Base-by-base conservation (phyloP, 1,284 basidiomycete species). In the Austropuccinia psidii region DNA sequence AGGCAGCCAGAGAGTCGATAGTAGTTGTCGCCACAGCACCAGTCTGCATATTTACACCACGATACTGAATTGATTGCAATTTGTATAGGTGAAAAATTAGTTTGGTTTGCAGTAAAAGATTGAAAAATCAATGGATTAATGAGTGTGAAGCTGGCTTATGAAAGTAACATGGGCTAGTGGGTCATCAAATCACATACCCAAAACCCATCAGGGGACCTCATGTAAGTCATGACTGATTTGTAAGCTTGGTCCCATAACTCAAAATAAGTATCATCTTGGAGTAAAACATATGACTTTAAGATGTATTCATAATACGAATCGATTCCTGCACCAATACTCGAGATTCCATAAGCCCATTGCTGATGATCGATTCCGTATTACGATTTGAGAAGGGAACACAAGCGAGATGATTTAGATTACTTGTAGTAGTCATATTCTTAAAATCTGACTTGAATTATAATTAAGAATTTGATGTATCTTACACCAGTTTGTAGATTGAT, bases 221-320 rank as follows among this genome's bases (percentile, higher is more conserved):
- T 84, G 78, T 93, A 89, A 61, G 88, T 87, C 90, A 95, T 93
- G 21, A 95, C 84, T 6, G 91, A 87, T 7, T 90, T 87, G 78
- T 95, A 95, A 5, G 89, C 86, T 77, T 94, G 91, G 76, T 83
- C 77, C 87, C 91, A 97, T n/a, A 96, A 89, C 76, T 94, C 90
- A 72, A 91, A 83, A 79, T 92, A 95, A 77, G 90, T 87, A 39
- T 89, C 84, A 75, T 96, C 93, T 41, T 91, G 91, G 0, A 77
- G 70, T 33, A 78, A 52, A 58, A 77, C 60, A 21, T 54, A 67
- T 88, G 89, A 90, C 79, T 90, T 91, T 57, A 91, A 80, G 19
- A 90, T 91, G 80, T 93, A 95, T 81, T 97, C 93, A 79, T 89
- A 93, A 80, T 93, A 95, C 9, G 90, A 93, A 80, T 96, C 93